These are phyloP conservation scores for Quercus tomentella DNA, from an alignment of 331 rosid genomes.

Conservation along the genomic window DNA sequence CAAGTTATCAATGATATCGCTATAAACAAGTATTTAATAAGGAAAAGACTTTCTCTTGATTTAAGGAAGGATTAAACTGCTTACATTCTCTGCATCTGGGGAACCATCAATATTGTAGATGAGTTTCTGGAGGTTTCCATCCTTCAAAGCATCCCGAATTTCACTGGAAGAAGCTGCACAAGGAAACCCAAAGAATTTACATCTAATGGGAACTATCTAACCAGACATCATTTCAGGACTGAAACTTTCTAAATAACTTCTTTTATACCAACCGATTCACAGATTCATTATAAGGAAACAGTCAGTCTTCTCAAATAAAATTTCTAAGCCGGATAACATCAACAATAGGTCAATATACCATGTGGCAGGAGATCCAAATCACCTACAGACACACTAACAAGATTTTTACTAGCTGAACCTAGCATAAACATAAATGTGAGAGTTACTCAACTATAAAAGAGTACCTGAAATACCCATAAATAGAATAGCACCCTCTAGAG, in stretches of 20 bases:
- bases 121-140: conserved; percentile 50
- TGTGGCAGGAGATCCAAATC: neutral
- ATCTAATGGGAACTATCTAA: neutral
- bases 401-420: too few relatives aligned
- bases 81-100: conserved; percentile 54
- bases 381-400: too few relatives aligned
- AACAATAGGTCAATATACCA: neutral
- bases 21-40: neutral
- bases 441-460: too few relatives aligned
- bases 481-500: too few relatives aligned
- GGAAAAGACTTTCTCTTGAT: neutral
- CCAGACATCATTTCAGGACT: neutral
- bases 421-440: too few relatives aligned
- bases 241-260: neutral
- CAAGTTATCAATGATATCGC: conserved; percentile 1
- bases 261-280: neutral
- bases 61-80: neutral
- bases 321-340: neutral
- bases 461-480: too few relatives aligned
- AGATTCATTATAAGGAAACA: too few relatives aligned
- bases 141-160: conserved; percentile 45
- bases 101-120: conserved; percentile 44
- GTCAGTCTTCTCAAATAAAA: too few relatives aligned
- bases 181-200: conserved; percentile 11
- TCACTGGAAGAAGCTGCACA: conserved; percentile 67